phyloP scores from a whole-genome alignment of 2,329 filamentous ascomycete species.

The Reticulascus tulasneorum region DNA sequence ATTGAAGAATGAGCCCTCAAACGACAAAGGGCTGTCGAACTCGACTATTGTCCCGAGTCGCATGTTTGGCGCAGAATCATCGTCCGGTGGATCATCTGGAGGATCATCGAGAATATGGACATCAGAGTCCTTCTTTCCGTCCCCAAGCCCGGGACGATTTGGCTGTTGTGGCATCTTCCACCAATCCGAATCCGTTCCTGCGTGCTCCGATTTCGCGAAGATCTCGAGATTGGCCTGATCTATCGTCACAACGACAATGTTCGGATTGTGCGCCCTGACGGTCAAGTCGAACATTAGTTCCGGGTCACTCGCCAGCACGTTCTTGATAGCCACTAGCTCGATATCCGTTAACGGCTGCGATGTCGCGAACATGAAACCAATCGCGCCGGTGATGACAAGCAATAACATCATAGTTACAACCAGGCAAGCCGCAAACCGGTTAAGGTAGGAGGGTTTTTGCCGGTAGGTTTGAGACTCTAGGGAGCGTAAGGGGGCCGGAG shows the following conservation, averaged over 20 bases:
- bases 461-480: conserved; percentile 70
- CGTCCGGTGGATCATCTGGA: conserved; percentile 56
- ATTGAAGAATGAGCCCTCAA: conserved; percentile 86
- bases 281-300: conserved; percentile 92
- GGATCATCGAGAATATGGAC: conserved; percentile 27
- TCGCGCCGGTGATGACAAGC: conserved; percentile 76
- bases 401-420: conserved; percentile 79
- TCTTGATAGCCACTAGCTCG: conserved; percentile 73
- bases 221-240: conserved; percentile 85
- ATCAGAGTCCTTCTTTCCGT: conserved; percentile 5
- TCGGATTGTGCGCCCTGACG: conserved; percentile 86
- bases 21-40: conserved; percentile 83
- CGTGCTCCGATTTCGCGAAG: conserved; percentile 90
- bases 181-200: conserved; percentile 65
- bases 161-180: conserved; percentile 40
- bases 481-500: conserved; percentile 56
- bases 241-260: conserved; percentile 83
- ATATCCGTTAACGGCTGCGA: conserved; percentile 83
- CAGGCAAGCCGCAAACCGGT: conserved; percentile 80
- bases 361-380: conserved; percentile 86
- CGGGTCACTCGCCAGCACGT: conserved; percentile 89
- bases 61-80: conserved; percentile 74
- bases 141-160: conserved; percentile 21
- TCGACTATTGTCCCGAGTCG: conserved; percentile 82
- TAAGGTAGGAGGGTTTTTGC: conserved; percentile 58